Base-by-base conservation (phyloP, 129 eudicot species). In the Flaveria ramosissima region DNA sequence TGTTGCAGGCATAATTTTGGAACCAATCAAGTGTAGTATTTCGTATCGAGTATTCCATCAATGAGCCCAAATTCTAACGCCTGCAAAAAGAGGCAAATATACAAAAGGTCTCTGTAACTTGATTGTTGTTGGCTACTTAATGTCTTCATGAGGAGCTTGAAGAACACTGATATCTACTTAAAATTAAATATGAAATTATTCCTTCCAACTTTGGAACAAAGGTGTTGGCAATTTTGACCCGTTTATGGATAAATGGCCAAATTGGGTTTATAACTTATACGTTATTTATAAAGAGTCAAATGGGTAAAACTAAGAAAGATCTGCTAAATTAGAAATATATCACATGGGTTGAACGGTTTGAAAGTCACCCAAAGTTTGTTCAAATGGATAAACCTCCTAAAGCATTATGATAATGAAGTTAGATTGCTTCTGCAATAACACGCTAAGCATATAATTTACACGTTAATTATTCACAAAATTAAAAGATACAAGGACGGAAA, bases 21-120 rank as follows among this genome's bases (percentile, higher is more conserved):
- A 30, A 46, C n/a, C 46, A 30, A 64, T 27, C 53, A 39, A 45
- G 17, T 47, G 75, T 70, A 93, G 84, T 89, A 87, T 68, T 90
- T 92, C 1, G 97, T 93, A 83, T 93, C 97, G 52, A 93, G 68
- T 51, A 89, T 62, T 64, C 97, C 98, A 63, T 93, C 98, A 72
- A 93, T 87, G 16, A 93, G 92, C 50, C 96, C 98, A 74, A 93
- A 91, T 72, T 93, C 98, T 86, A 93, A 83, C 10, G 97, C 98
- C 97, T 93, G 94, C 82, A 83, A 63, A 74, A 79, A 30, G 6
- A 30, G 39, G 39, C 6, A 30, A 30, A 30, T 4, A 30, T 30
- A 30, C 6, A 20, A 51, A 27, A 26, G 60, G 61, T 36, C 46
- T 61, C 3, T 17, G 64, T n/a, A 66, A 66, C 52, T 68, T 56